Base-by-base conservation (phyloP, 176 grass and related monocot species). In the Triticum urartu region DNA sequence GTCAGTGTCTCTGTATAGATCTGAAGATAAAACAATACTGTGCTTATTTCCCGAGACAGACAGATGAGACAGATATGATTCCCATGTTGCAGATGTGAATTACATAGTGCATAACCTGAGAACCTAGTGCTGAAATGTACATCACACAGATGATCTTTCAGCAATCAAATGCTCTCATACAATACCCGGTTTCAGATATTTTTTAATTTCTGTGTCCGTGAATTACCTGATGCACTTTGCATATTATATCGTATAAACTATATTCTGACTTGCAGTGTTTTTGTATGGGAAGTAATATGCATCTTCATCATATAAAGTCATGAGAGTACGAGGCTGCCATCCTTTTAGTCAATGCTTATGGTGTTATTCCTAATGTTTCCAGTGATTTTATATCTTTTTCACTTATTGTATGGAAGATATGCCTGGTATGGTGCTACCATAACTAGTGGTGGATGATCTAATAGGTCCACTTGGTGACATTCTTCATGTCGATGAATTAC, bases 271-370 rank as follows among this genome's bases (percentile, higher is more conserved):
- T 42, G 4, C 4, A 10, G 9, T 4, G 0, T 2, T 4, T 59
- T 61, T 43, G 43, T 43, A 20, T 17, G 0, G 5, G 15, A 69
- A 59, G 2, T 30, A 28, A 38, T 54, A 18, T 64, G 60, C 28
- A 9, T 78, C 3, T 40, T 66, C n/a, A 15, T 68, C 64, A 34
- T 64, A 56, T 35, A 11, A 85, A 84, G 65, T 84, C 30, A 75
- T 11, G 18, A 81, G 21, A 64, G 52, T 39, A 50, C 1, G 20
- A 48, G 32, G 33, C 17, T 63, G 10, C 7, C 20, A 39, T 60
- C 28, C 5, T 71, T 71, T 82, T 47, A 81, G 11, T 67, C 5
- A 8, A 39, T 60, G 45, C 15, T 22, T 86, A 32, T 56, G 15
- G 30, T 81, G 12, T 58, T 75, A 62, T 34, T 8, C 59, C 9